A percentile compares a stretch with the other conserved stretches of the same genome.
These are phyloP conservation scores for Phialemoniopsis sp. DNA, from an alignment of 2,329 filamentous ascomycete genomes.

Conservation along the genomic window DNA sequence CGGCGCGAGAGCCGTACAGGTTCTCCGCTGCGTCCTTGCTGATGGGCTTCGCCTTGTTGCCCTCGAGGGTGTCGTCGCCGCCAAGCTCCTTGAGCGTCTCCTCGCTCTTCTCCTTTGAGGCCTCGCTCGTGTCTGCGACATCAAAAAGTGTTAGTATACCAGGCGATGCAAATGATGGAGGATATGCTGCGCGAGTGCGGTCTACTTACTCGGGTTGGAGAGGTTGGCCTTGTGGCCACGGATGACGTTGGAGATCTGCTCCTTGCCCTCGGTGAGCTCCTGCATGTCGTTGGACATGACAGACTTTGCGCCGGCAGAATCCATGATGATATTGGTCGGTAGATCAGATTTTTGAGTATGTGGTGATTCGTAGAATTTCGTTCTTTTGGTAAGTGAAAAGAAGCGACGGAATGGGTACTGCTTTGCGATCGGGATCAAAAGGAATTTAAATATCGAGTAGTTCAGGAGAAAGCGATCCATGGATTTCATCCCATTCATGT, in stretches of 20 bases:
- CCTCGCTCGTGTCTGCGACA: constrained; percentile 33
- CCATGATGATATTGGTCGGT: constrained; percentile 13
- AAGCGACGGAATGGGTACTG: too few relatives aligned
- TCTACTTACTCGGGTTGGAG: constrained; percentile 35
- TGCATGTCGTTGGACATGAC: constrained; percentile 35
- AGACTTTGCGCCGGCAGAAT: constrained; percentile 31
- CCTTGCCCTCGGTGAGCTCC: constrained; percentile 26
- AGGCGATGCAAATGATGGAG: too few relatives aligned
- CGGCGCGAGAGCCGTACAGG: constrained; percentile 21
- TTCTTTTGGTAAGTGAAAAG: too few relatives aligned
- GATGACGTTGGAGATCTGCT: constrained; percentile 17
- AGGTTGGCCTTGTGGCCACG: constrained; percentile 42
- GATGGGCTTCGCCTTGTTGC: constrained; percentile 31
- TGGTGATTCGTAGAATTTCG: too few relatives aligned
- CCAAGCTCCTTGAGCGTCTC: constrained; percentile 34
- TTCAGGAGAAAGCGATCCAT: too few relatives aligned
- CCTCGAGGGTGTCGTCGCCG: constrained; percentile 36
- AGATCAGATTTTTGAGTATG: too few relatives aligned
- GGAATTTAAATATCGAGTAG: too few relatives aligned
- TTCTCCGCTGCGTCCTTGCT: constrained; percentile 34
- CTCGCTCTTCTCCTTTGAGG: constrained; percentile 38
- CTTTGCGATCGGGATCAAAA: too few relatives aligned
- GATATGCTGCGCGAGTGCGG: too few relatives aligned
- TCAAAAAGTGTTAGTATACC: too few relatives aligned
- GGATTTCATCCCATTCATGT: too few relatives aligned